Evolutionary conservation across 108 stramenopile genomes (phyloP), one percentile per base, ranked within the genome.

Genomic region (Cylindrotheca fusiformis): DNA sequence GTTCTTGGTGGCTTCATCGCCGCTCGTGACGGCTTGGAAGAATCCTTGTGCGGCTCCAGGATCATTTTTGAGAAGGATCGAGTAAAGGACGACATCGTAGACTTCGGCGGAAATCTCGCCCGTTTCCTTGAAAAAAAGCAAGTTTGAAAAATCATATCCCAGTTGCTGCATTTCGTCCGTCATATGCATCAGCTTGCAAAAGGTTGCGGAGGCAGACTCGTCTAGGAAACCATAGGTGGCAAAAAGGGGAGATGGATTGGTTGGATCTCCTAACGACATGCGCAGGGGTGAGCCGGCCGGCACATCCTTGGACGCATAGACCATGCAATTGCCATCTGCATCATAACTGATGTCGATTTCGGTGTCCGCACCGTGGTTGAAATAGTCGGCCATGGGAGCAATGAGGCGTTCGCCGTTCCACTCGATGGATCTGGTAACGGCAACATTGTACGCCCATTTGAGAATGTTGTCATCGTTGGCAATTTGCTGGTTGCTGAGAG

Each of bases 371-470:
- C 52, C 63, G 51, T 63, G 63, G 32, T 63, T 63, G 63, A 63
- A 63, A 24, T 32, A 36, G 47, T 81, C 80, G 0, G 53, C 80
- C 53, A 78, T 61, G 19, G 80, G 80, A 1, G 75, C 74, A 2
- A 81, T 75, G 0, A 65, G 32, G 14, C 60, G 46, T 21, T 75
- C 74, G 12, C 69, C 66, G 25, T 68, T 72, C 21, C 68, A 71
- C 21, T 31, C 55, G 33, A 48, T 45, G 25, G 50, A 56, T 41
- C 36, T 68, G 21, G 84, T 85, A 12, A 75, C 32, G 1, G 76
- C 84, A 12, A 82, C 81, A 48, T 81, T 79, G 63, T 72, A 85
- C 2, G 79, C 81, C 84, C 84, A 85, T 55, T 82, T 85, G 19
- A 77, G 47, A 44, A 85, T 59, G 24, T 66, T 59, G 4, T 41